Percentiles rank a stretch among this genome's conserved stretches.
Evolutionary conservation across 768 basidiomycete species (phyloP).

Genomic region (Clavaria fumosa): DNA sequence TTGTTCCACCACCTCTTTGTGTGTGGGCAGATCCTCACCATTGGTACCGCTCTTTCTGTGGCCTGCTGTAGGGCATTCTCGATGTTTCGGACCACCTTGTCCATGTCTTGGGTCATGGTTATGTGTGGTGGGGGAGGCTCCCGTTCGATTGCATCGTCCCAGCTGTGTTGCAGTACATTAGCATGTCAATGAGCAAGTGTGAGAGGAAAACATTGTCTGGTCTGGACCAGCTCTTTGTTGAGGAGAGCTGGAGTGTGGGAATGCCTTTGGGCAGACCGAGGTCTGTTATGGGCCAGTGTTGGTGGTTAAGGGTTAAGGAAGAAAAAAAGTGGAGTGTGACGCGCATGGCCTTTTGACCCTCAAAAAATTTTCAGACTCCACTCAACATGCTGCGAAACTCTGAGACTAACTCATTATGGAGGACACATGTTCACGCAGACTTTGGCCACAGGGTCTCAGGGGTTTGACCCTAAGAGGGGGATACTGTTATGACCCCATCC

Average conservation of each 20-base stretch:
- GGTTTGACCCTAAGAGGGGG: no score
- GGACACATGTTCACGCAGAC: no score
- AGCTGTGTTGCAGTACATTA: neutral
- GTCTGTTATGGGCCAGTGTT: no score
- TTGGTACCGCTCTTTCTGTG: neutral
- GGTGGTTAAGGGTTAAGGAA: no score
- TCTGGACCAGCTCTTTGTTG: conserved; percentile 21
- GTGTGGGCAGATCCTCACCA: conserved; percentile 2
- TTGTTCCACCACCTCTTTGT: conserved; percentile 4
- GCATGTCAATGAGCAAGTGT: neutral
- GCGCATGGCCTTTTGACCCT: no score
- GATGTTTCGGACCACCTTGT: neutral
- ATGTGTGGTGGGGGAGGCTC: neutral
- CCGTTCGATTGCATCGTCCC: neutral
- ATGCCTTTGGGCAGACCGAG: conserved; percentile 20
- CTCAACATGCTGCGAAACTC: no score
- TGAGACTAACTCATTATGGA: no score
- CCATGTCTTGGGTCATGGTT: neutral
- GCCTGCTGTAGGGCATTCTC: conserved; percentile 1
- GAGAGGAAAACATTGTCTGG: conserved; percentile 7
- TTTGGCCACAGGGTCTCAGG: no score
- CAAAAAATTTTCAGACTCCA: no score
- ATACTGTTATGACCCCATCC: no score
- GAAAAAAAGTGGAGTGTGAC: no score
- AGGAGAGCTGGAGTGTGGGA: conserved; percentile 20